Evolutionary conservation across 495 filamentous ascomycete genomes (phyloP), one percentile per base, ranked within the genome.

Genomic region (Aspergillus kassunensis): DNA sequence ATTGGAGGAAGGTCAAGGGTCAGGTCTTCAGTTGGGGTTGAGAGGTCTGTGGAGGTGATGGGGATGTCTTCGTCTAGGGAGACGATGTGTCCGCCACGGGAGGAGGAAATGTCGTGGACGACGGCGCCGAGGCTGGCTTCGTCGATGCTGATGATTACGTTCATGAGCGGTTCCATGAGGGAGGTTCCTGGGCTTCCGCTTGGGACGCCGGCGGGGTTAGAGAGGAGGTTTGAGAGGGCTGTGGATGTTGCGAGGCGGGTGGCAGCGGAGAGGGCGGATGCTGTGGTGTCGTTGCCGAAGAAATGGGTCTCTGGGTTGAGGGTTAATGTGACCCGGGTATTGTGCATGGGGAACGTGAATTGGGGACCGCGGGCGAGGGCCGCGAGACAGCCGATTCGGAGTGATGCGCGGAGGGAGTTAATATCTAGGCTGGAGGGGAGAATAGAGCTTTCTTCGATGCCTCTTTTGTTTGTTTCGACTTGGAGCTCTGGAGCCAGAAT

Each of bases 161-260:
- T 80, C 87, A 96, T 95, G 21, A 97, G 84, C 0, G 92, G 92
- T 65, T 99, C 95, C 76, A 97, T 88, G 37, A 99, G 72, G 1
- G 77, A 79, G 4, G 86, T 78, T 1, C 70, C 61, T 12, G 37
- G 23, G 15, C 63, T 61, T 31, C 80, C 66, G 0, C 79, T 77
- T 24, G 21, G 19, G 18, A 11, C 24, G 5, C 27, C 24, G 15
- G 30, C 27, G 31, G 45, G 34, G 8, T 53, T 54, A 18, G 61
- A 33, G 31, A 65, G 33, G 21, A 76, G 61, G 10, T 81, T 75
- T 44, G 76, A 75, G 16, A 96, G 74, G 1, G 87, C 87, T 2
- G 72, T 69, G 49, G 82, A 72, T 2, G 89, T 86, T 6, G 89
- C 89, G 16, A 82, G 73, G 3, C 88, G 81, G 0, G 91, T 85